phyloP scores from a whole-genome alignment of 2,329 filamentous ascomycete species.

The Penicillium hordei region DNA sequence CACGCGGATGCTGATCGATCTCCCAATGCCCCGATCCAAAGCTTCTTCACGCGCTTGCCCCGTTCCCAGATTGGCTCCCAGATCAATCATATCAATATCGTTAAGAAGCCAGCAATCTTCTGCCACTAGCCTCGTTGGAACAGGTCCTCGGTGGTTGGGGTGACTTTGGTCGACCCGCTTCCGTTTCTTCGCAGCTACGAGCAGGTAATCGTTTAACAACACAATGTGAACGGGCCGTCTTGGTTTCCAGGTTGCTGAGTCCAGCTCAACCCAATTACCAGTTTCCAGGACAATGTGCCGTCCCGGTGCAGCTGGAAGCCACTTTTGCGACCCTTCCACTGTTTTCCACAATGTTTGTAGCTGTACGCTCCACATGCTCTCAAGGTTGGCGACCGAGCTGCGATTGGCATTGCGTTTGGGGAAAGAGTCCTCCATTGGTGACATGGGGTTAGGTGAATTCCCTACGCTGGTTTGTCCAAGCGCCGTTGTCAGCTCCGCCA shows the following conservation, averaged over 20 bases:
- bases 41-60: conserved; percentile 41
- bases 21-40: conserved; percentile 64
- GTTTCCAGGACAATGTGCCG: conserved; percentile 93
- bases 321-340: conserved; percentile 97
- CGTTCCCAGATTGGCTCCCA: conserved; percentile 56
- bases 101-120: conserved; percentile 92
- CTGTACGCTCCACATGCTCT: conserved; percentile 67
- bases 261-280: conserved; percentile 90
- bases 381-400: conserved; percentile 78
- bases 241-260: conserved; percentile 96
- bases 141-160: conserved; percentile 47
- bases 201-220: conserved; percentile 87
- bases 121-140: conserved; percentile 74
- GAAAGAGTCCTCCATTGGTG: conserved; percentile 52
- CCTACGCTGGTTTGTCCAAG: conserved; percentile 46
- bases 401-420: conserved; percentile 68
- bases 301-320: conserved; percentile 84
- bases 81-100: conserved; percentile 89
- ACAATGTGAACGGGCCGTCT: conserved; percentile 86
- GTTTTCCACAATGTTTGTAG: conserved; percentile 87
- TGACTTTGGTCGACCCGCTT: conserved; percentile 70
- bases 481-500: conserved; percentile 86
- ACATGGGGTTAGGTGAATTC: conserved; percentile 56
- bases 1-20: conserved; percentile 87
- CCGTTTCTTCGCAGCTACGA: conserved; percentile 90